Percentiles rank a stretch among this genome's conserved stretches.
These are phyloP conservation scores for Hygrocybe coccinea DNA, from an alignment of 768 basidiomycete genomes.

Conservation along the genomic window DNA sequence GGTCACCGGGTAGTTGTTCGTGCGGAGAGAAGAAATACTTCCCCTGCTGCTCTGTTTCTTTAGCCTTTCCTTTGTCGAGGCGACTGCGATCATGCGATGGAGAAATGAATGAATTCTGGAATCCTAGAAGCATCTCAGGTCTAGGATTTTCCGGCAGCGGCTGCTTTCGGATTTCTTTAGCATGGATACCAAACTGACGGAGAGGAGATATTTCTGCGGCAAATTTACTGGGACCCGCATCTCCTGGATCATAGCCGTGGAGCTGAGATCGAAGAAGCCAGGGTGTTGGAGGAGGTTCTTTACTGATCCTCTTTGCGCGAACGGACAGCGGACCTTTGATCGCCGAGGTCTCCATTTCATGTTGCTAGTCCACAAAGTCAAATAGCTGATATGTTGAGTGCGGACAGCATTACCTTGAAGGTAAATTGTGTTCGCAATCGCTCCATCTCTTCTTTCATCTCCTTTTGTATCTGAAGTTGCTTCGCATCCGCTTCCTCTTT, in stretches of 20 bases:
- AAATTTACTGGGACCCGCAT: conserved; percentile 25
- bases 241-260: conserved; percentile 22
- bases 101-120: conserved; percentile 49
- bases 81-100: conserved; percentile 30
- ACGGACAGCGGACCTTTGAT: conserved; percentile 46
- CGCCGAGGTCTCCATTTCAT: conserved; percentile 55
- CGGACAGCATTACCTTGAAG: conserved; percentile 52
- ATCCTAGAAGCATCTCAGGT: conserved; percentile 42
- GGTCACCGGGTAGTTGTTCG: no score
- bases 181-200: conserved; percentile 29
- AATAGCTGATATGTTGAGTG: conserved; percentile 6
- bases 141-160: conserved; percentile 10
- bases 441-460: conserved; percentile 65
- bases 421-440: conserved; percentile 61
- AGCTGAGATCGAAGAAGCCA: conserved; percentile 37
- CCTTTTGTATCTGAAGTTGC: conserved; percentile 51
- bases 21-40: no score
- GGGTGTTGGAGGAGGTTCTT: conserved; percentile 39
- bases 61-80: conserved; percentile 9
- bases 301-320: conserved; percentile 37
- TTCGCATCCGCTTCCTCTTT: conserved; percentile 59
- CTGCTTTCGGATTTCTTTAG: conserved; percentile 22
- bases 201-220: conserved; percentile 36
- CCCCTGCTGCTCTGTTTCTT: conserved; percentile 12
- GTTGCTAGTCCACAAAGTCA: conserved; percentile 45